Evolutionary conservation across 768 basidiomycete genomes (phyloP).

Genomic region (Kwoniella heveanensis): DNA sequence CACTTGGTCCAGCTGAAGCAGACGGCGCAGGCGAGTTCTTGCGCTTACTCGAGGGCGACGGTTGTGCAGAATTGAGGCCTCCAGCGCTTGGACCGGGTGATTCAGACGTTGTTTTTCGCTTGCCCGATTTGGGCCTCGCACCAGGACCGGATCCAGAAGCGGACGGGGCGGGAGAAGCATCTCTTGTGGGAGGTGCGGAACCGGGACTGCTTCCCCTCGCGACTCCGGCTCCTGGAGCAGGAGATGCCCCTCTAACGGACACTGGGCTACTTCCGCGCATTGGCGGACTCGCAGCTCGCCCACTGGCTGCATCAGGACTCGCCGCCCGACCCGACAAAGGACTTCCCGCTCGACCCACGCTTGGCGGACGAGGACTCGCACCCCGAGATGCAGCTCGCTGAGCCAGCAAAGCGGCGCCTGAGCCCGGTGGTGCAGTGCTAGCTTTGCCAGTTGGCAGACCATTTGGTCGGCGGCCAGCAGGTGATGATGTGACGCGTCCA

Average conservation of each 20-base stretch:
- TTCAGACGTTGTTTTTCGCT: constrained; percentile 28
- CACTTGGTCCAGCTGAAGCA: neutral
- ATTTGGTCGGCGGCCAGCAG: constrained; percentile 24
- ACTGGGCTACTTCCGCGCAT: constrained; percentile 24
- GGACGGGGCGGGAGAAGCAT: constrained; percentile 17
- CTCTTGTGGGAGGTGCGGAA: constrained; percentile 12
- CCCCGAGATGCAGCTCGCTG: constrained; percentile 41
- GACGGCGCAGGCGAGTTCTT: constrained; percentile 10
- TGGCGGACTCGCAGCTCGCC: constrained; percentile 25
- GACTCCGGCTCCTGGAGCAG: neutral
- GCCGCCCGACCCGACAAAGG: constrained; percentile 25
- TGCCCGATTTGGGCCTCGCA: neutral
- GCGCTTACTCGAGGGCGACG: constrained; percentile 2
- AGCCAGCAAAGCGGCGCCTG: constrained; percentile 41
- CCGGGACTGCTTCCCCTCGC: constrained; percentile 12
- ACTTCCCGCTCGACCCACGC: constrained; percentile 27
- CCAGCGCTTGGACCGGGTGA: constrained; percentile 18
- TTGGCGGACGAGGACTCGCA: constrained; percentile 33
- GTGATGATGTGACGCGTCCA: constrained; percentile 32
- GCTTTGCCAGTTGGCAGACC: constrained; percentile 33
- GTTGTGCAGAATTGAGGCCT: neutral
- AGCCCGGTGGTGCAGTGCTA: constrained; percentile 43
- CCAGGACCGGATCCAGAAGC: constrained; percentile 4
- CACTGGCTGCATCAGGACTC: constrained; percentile 14
- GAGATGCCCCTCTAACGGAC: constrained; percentile 10